Evolutionary conservation across 164 flowering plant species (phyloP).

Genomic region (Vitis labrusca): DNA sequence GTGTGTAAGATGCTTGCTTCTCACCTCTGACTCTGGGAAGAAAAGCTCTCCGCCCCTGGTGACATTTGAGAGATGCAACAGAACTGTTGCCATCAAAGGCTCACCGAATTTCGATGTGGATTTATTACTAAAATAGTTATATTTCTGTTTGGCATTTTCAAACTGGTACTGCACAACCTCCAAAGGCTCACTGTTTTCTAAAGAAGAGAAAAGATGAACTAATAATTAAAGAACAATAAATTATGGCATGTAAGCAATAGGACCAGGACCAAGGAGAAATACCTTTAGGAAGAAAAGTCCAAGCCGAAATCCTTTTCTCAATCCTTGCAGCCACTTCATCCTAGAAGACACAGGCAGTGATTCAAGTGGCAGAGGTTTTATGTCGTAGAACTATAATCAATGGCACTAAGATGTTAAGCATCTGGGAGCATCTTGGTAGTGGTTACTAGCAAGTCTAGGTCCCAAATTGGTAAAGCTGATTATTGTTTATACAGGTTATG

Average conservation of each 20-base stretch:
- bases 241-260: background rate
- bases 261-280: slow-evolving; percentile 7
- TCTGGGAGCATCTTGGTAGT: background rate
- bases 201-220: background rate
- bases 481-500: no score
- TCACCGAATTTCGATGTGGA: slow-evolving; percentile 18
- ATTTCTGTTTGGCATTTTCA: slow-evolving; percentile 38
- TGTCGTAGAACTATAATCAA: background rate
- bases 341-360: slow-evolving; percentile 28
- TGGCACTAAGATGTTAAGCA: background rate
- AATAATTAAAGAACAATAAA: background rate
- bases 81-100: slow-evolving; percentile 63
- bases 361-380: background rate
- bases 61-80: slow-evolving; percentile 75
- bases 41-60: slow-evolving; percentile 66
- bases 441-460: background rate
- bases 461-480: no score
- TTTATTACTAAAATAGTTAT: slow-evolving; percentile 41
- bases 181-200: slow-evolving; percentile 61
- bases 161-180: slow-evolving; percentile 45
- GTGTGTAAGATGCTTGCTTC: slow-evolving; percentile 13
- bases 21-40: slow-evolving; percentile 69
- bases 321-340: slow-evolving; percentile 58
- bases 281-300: slow-evolving; percentile 93
- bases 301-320: slow-evolving; percentile 76